Base-by-base conservation (phyloP, 345 rosid species). In the Trapa bicornis region DNA sequence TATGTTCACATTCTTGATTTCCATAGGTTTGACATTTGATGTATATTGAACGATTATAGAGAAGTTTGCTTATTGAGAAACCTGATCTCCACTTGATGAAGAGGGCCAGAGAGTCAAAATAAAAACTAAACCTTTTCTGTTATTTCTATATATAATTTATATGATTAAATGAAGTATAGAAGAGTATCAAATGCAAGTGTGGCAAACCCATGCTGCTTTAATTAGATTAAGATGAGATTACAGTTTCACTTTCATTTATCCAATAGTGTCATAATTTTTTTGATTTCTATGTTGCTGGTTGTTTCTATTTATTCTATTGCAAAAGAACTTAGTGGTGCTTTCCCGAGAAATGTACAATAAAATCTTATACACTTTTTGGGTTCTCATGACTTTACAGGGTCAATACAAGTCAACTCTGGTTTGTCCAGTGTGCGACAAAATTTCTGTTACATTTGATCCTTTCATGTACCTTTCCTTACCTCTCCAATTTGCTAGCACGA, bases 391-490 rank as follows among this genome's bases (percentile, higher is more conserved):
- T 64, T 77, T 64, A 68, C 85, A 94, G 99, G 97, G 99, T 16
- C 99, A 94, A 77, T 94, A 87, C 84, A 94, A 94, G 83, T 94
- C 99, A 60, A 94, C 99, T 57, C 80, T 94, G 78, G 96, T 89
- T 71, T 94, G 97, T 77, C 99, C 97, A 17, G 79, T 80, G 68
- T 91, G 99, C 77, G 86, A 87, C 72, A 94, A 94, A 79, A 87
- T 94, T 73, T 94, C 99, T 29, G 96, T 91, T 69, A 94, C 97
- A 72, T 94, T 94, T 81, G 99, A 94, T 83, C 99, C 99, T 70
- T 94, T 94, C 84, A 94, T 94, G 97, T 89, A 94, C 79, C 97
- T 94, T 61, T 94, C 99, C 68, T 82, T 94, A 91, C 99, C 99
- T n/a, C 96, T 94, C 74, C 99, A 94, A 75, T 86, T 88, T 73